Evolutionary conservation across 139 green algal species (phyloP).

Genomic region (Eudorina sp.): DNA sequence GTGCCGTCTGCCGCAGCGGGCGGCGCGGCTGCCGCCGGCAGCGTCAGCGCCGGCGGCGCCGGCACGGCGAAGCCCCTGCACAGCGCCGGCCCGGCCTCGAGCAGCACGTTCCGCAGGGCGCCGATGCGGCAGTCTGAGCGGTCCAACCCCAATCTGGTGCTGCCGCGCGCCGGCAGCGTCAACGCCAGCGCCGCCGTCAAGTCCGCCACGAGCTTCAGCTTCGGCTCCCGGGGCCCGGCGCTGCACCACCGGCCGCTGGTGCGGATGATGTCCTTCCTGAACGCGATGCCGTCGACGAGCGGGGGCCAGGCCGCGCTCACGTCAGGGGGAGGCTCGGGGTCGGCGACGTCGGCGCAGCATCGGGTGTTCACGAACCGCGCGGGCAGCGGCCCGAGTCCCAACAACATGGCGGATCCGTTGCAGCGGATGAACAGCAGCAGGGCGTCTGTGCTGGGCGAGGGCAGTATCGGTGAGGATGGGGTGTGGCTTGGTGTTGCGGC

Average conservation of each 20-base stretch:
- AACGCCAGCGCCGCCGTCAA: background rate
- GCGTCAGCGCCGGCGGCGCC: background rate
- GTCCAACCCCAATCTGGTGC: background rate
- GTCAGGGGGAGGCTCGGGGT: no score
- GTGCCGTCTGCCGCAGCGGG: no score
- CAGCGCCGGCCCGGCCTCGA: background rate
- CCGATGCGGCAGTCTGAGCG: constrained; percentile 28
- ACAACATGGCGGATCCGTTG: background rate
- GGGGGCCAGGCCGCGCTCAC: no score
- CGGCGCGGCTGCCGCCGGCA: background rate
- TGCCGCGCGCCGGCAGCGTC: background rate
- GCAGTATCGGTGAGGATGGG: background rate
- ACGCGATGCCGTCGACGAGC: background rate
- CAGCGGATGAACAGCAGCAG: background rate
- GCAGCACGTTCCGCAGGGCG: background rate
- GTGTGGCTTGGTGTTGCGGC: no score
- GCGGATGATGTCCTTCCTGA: constrained; percentile 46
- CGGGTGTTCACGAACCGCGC: background rate
- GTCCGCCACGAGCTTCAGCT: constrained; percentile 41
- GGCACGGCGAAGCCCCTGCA: background rate
- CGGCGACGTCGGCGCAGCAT: background rate
- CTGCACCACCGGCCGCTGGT: background rate
- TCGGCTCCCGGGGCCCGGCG: background rate
- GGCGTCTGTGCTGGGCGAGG: background rate
- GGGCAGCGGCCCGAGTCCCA: background rate